Evolutionary conservation across 495 filamentous ascomycete genomes (phyloP), one percentile per base, ranked within the genome.

Genomic region (Daldinia decipiens): DNA sequence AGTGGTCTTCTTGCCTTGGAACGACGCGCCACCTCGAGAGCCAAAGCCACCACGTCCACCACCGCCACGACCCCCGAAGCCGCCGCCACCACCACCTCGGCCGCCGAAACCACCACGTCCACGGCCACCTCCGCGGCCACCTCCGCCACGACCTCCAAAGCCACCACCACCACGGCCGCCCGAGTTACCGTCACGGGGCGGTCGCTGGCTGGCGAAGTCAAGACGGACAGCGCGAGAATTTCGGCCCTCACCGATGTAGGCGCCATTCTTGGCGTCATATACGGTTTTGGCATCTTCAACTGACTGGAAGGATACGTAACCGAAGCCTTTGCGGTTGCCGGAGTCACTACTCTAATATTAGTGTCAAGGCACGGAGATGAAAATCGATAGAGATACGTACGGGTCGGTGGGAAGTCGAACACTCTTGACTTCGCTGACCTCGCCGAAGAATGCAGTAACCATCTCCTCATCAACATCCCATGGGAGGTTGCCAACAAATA

Each of bases 401-500:
- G 81, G 85, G 76, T 98, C 93, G 63, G 95, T 98, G 47, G 96
- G 96, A 56, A 99, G 89, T 73, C 93, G 89, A 65, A 98, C 88
- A 72, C 91, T 90, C 66, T 88, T 83, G 78, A 98, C 88, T 71
- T 79, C 82, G 67, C 88, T 89, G 74, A 90, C 86, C 65, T 87
- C 84, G 68, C 88, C 87, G 82, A 98, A 98, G 78, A 89, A 86
- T 63, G 91, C 89, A 63, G 84, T 84, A 61, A 99, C 82, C 62
- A 85, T 81, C 52, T 93, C 89, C 83, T 97, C 91, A 64, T 90
- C 88, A 74, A 88, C 91, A 59, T 92, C 89, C 82, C 97, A 99
- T 40, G 91, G 86, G 52, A 99, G 82, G 84, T 99, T 99, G 73
- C 95, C 95, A 63, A 97, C 87, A 79, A 96, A 99, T 47, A 99